Evolutionary conservation across 1,139 yeast species (phyloP), one percentile per base, ranked within the genome.

Genomic region (Blastobotrys apis): DNA sequence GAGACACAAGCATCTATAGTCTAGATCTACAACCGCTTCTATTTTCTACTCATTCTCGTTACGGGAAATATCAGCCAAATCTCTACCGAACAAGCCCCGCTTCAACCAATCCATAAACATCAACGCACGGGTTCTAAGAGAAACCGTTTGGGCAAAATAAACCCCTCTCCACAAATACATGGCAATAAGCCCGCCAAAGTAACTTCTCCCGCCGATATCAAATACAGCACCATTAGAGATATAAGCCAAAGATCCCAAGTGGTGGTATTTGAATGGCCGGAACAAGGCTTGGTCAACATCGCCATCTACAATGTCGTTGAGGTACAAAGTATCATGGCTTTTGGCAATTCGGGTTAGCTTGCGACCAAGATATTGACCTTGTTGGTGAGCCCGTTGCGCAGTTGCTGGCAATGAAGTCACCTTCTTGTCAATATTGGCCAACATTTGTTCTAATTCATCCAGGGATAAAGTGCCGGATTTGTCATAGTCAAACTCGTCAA

Each of bases 91-190:
- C 40, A 78, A 57, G 27, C 81, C 82, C 55, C 83, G 74, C 58
- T 77, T 78, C 52, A 78, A 55, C 83, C 84, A 79, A 55, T 79
- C 84, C 69, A 77, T 71, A 59, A 75, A 74, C 59, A 79, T 61
- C 51, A 77, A 65, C 2, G 75, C 77, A 54, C 84, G 69, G 2
- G 80, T 75, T 57, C 84, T 71, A 51, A 76, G 57, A 43, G 81
- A 74, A 33, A 79, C 83, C 35, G 80, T 73, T 59, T 79, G 81
- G 23, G 82, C 75, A 63, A 78, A 78, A 62, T 79, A 79, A 23
- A 77, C 80, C 34, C 81, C 73, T 63, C 84, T 73, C 84, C 84
- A 79, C 44, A 78, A 60, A 58, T 79, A 79, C 80, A 79, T 76
- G 30, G 84, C 84, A 33, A 78, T 62, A 36, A 79, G 59, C 1